phyloP scores from a whole-genome alignment of 1,284 basidiomycete species.

The Heterobasidion occidentale region DNA sequence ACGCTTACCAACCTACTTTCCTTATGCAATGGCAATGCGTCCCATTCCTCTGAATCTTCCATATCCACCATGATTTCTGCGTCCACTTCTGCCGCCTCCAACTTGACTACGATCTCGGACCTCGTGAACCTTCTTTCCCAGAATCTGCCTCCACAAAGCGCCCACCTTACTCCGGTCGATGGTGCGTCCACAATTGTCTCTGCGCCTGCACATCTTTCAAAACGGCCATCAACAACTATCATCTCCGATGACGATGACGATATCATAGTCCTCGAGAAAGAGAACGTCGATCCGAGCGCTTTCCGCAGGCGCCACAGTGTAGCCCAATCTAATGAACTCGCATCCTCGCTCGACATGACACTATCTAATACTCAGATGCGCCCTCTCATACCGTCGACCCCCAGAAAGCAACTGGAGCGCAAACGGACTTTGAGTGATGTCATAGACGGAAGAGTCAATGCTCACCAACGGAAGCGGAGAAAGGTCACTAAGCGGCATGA shows the following conservation, averaged over 20 bases:
- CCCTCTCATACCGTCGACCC: background rate
- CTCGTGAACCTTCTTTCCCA: background rate
- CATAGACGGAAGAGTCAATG: constrained; percentile 29
- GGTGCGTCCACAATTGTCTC: constrained; percentile 8
- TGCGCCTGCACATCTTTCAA: constrained; percentile 10
- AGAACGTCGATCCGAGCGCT: constrained; percentile 49
- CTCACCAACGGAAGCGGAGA: constrained; percentile 24
- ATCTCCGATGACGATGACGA: constrained; percentile 25
- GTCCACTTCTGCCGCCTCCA: no score
- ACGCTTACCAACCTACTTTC: background rate
- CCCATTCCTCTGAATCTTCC: constrained; percentile 1
- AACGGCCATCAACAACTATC: constrained; percentile 6
- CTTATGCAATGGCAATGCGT: constrained; percentile 2
- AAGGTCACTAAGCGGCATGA: constrained; percentile 10
- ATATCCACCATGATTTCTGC: no score
- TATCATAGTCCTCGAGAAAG: constrained; percentile 49
- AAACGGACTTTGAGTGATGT: constrained; percentile 59
- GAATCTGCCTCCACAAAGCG: background rate
- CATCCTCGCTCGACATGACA: background rate
- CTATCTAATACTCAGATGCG: background rate
- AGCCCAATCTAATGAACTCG: background rate
- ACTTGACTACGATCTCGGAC: no score
- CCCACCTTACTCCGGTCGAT: constrained; percentile 4
- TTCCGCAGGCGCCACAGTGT: constrained; percentile 27
- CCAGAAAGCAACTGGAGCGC: constrained; percentile 20